phyloP scores from a whole-genome alignment of 2,329 filamentous ascomycete species.

The Orbilia brochopaga region DNA sequence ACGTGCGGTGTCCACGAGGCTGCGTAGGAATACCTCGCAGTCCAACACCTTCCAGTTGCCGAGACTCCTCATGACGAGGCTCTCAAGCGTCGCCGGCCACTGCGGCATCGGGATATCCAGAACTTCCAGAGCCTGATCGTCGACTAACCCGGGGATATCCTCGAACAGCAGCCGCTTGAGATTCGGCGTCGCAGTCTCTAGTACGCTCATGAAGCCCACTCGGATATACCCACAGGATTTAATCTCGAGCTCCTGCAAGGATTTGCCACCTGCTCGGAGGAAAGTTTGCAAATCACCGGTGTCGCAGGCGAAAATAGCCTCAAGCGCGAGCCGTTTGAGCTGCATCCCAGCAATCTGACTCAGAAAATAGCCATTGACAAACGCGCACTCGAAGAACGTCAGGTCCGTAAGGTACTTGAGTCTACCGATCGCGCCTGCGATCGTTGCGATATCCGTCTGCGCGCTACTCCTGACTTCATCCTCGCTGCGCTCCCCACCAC shows the following conservation, averaged over 20 bases:
- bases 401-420: conserved; percentile 39
- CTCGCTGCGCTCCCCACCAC: neutral
- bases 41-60: conserved; percentile 40
- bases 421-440: conserved; percentile 27
- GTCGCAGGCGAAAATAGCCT: conserved; percentile 11
- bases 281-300: conserved; percentile 21
- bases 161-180: conserved; percentile 32
- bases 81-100: conserved; percentile 38
- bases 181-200: conserved; percentile 36
- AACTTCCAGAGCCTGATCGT: conserved; percentile 11
- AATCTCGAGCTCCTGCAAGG: conserved; percentile 32
- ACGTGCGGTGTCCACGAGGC: conserved; percentile 23
- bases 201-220: conserved; percentile 24
- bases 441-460: conserved; percentile 18
- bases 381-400: conserved; percentile 15
- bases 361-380: conserved; percentile 38
- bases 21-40: conserved; percentile 31
- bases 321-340: conserved; percentile 20
- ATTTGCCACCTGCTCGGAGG: conserved; percentile 19
- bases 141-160: conserved; percentile 30
- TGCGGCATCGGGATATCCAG: conserved; percentile 36
- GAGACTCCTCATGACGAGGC: conserved; percentile 31
- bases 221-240: conserved; percentile 20
- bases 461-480: neutral
- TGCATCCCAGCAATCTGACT: conserved; percentile 25